These are phyloP conservation scores for Polyporus tsugae DNA, from an alignment of 1,284 basidiomycete species.

Conservation along the genomic window DNA sequence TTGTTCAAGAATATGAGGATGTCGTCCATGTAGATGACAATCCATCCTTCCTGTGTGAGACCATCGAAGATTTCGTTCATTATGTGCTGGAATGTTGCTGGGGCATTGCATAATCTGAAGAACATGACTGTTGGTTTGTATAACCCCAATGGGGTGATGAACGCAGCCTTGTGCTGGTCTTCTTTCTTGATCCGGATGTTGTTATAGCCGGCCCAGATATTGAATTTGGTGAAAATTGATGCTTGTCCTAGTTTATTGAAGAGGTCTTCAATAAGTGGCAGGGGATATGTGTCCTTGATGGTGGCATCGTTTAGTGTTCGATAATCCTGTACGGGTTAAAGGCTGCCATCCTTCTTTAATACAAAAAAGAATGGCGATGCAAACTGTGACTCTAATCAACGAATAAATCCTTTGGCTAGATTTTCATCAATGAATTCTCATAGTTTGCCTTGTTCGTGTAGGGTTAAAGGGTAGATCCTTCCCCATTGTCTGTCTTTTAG, in stretches of 20 bases:
- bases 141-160: conserved; percentile 7
- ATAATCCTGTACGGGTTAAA: conserved; percentile 24
- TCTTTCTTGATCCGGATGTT: conserved; percentile 18
- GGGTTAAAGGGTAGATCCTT: not conserved
- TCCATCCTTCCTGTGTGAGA: not conserved
- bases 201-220: conserved; percentile 14
- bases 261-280: conserved; percentile 12
- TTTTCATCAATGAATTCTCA: not conserved
- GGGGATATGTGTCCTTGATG: conserved; percentile 30
- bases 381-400: conserved; percentile 29
- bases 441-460: not conserved
- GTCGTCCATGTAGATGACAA: conserved; percentile 18
- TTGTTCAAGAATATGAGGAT: conserved; percentile 3
- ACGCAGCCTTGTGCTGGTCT: conserved; percentile 17
- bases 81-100: conserved; percentile 13
- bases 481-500: not conserved
- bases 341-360: conserved; percentile 44
- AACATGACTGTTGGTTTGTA: conserved; percentile 18
- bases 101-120: conserved; percentile 12
- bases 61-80: conserved; percentile 15
- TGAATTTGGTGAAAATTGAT: conserved; percentile 13
- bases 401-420: conserved; percentile 18
- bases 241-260: conserved; percentile 10
- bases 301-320: conserved; percentile 45
- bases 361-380: conserved; percentile 46